Evolutionary conservation across 176 grass and related monocot genomes (phyloP), one percentile per base, ranked within the genome.

Genomic region (Alloteropsis semialata): DNA sequence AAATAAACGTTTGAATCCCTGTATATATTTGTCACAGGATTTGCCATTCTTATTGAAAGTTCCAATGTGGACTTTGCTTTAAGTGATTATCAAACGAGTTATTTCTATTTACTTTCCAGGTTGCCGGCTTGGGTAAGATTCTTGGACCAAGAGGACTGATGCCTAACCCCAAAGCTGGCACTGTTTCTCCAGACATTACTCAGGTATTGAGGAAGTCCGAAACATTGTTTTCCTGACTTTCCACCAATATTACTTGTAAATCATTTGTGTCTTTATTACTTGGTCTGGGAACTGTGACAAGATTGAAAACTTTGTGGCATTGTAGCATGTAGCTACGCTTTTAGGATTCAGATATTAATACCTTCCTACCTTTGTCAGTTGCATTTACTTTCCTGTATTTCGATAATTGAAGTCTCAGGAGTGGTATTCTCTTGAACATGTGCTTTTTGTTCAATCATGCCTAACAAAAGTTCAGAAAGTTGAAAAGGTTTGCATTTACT

Each of bases 91-190:
- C 16, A 78, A 54, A 22, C 27, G 29, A 73, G 49, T 71, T 80
- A n/a, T 70, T 80, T 80, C 41, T 74, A 18, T 88, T 57, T 76
- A 50, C 27, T 67, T 55, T 46, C 80, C 81, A 99, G 97, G 97
- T 99, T 80, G 97, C 97, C 5, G 83, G 81, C 76, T 87, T 99
- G 69, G 93, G 93, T 58, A 93, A 93, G 78, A 90, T 99, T 94
- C 87, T 99, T 84, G 97, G 97, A 86, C 97, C 97, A 50, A 94
- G 97, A 83, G 97, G 97, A 87, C 90, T 99, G 85, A 99, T 99
- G 97, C 97, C 97, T 74, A 99, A 96, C 77, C 97, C 97, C 29
- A 99, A 99, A 90, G 97, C 97, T 68, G 97, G 97, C 33, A 94
- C 97, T 85, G 97, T 99, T 90, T 89, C 93, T 85, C 67, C 83